A percentile compares a stretch with the other conserved stretches of the same genome.
phyloP scores from a whole-genome alignment of 1,284 basidiomycete genomes.

The Trametes versicolor region DNA sequence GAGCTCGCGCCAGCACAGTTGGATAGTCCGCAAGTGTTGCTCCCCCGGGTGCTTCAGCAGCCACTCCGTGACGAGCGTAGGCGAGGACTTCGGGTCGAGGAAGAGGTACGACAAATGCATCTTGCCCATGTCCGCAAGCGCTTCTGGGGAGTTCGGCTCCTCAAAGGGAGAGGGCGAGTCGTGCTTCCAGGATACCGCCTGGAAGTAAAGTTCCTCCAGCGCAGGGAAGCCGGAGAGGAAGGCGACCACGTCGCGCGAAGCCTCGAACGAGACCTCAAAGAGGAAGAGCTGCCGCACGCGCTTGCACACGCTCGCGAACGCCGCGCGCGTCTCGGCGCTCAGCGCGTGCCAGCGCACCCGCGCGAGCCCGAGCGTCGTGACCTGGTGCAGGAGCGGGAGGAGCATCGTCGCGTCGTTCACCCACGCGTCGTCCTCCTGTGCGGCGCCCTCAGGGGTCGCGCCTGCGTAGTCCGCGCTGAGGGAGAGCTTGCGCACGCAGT shows the following conservation, averaged over 20 bases:
- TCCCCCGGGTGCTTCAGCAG: slow-evolving; percentile 42
- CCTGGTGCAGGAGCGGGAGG: slow-evolving; percentile 32
- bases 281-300: slow-evolving; percentile 42
- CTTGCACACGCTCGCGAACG: slow-evolving; percentile 37
- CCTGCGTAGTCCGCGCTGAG: slow-evolving; percentile 41
- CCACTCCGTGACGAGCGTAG: slow-evolving; percentile 46
- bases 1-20: slow-evolving; percentile 47
- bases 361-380: slow-evolving; percentile 41
- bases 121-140: slow-evolving; percentile 21
- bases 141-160: not conserved
- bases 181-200: slow-evolving; percentile 44
- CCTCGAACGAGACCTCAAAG: slow-evolving; percentile 44
- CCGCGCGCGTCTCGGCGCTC: slow-evolving; percentile 35
- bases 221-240: slow-evolving; percentile 44
- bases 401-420: slow-evolving; percentile 38
- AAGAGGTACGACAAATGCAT: slow-evolving; percentile 45
- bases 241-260: slow-evolving; percentile 42
- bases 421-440: slow-evolving; percentile 43
- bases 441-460: slow-evolving; percentile 32
- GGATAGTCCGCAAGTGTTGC: slow-evolving; percentile 42
- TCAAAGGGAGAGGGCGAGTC: slow-evolving; percentile 37
- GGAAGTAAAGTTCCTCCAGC: slow-evolving; percentile 45
- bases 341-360: slow-evolving; percentile 43
- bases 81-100: slow-evolving; percentile 44
- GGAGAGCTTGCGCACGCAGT: slow-evolving; percentile 42